phyloP scores from a whole-genome alignment of 78 protist species.

The Isochrysis galbana region DNA sequence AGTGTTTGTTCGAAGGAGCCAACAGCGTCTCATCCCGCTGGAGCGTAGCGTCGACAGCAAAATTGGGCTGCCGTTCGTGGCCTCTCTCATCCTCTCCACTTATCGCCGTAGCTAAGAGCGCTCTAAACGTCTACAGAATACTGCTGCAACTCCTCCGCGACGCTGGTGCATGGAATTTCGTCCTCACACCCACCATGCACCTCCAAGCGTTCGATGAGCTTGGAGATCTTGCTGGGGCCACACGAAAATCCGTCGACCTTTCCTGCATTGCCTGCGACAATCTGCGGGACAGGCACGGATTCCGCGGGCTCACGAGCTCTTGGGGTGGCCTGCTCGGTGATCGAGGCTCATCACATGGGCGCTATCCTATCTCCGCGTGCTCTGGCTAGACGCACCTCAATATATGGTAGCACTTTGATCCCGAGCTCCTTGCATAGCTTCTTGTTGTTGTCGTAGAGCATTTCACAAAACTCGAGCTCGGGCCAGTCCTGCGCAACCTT shows the following conservation, averaged over 20 bases:
- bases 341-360: no score
- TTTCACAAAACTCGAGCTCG: neutral
- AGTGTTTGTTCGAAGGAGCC: no score
- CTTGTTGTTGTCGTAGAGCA: slow-evolving; percentile 1
- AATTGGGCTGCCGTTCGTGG: no score
- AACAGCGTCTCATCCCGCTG: no score
- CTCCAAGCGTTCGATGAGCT: neutral
- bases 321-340: no score
- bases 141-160: neutral
- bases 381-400: no score
- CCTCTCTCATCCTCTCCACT: no score
- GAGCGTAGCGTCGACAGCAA: no score
- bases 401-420: neutral
- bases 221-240: neutral
- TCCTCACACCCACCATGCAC: neutral
- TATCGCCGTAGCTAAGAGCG: no score
- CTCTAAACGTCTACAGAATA: no score
- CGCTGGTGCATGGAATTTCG: neutral
- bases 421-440: neutral
- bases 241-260: neutral
- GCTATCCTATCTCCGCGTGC: no score
- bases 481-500: neutral
- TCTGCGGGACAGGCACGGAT: neutral
- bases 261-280: neutral
- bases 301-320: no score